phyloP scores from a whole-genome alignment of 2,329 filamentous ascomycete genomes.

The Trichoderma guizhouense region DNA sequence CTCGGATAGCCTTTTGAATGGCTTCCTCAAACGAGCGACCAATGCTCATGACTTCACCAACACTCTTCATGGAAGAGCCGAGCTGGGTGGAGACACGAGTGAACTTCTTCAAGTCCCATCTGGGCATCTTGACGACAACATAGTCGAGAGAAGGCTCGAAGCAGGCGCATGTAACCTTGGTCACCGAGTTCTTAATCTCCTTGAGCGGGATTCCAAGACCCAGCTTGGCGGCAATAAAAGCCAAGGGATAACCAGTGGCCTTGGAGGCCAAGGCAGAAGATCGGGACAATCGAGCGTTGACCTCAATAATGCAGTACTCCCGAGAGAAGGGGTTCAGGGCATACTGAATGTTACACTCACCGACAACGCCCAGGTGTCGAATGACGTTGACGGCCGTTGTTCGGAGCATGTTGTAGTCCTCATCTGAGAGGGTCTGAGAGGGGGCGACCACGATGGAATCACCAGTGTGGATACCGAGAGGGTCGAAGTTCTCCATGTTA shows the following conservation, averaged over 20 bases:
- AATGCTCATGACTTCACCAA: slow-evolving; percentile 98
- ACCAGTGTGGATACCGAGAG: slow-evolving; percentile 94
- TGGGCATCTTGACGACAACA: slow-evolving; percentile 96
- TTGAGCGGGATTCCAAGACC: slow-evolving; percentile 93
- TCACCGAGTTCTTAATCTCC: slow-evolving; percentile 94
- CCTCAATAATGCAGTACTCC: slow-evolving; percentile 99
- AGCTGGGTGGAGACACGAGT: slow-evolving; percentile 93
- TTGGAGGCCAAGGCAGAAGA: slow-evolving; percentile 96
- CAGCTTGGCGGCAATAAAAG: slow-evolving; percentile 95
- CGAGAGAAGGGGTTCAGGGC: slow-evolving; percentile 91
- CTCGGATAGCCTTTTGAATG: slow-evolving; percentile 95
- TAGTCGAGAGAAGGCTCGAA: slow-evolving; percentile 99
- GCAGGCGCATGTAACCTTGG: slow-evolving; percentile 91
- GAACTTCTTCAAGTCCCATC: slow-evolving; percentile 99
- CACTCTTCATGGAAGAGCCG: slow-evolving; percentile 98
- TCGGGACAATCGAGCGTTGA: slow-evolving; percentile 92
- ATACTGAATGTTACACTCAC: slow-evolving; percentile 99
- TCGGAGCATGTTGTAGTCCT: slow-evolving; percentile 98
- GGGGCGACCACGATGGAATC: slow-evolving; percentile 98
- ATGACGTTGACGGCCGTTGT: slow-evolving; percentile 97
- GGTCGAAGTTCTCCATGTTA: slow-evolving; percentile 99
- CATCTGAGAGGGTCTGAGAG: slow-evolving; percentile 92
- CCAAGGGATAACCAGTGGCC: slow-evolving; percentile 92
- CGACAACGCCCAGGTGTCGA: slow-evolving; percentile 91
- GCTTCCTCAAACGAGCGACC: slow-evolving; percentile 96